Conservation (phyloP, 2,329 filamentous ascomycete species). For the Penicillium crustosum region DNA sequence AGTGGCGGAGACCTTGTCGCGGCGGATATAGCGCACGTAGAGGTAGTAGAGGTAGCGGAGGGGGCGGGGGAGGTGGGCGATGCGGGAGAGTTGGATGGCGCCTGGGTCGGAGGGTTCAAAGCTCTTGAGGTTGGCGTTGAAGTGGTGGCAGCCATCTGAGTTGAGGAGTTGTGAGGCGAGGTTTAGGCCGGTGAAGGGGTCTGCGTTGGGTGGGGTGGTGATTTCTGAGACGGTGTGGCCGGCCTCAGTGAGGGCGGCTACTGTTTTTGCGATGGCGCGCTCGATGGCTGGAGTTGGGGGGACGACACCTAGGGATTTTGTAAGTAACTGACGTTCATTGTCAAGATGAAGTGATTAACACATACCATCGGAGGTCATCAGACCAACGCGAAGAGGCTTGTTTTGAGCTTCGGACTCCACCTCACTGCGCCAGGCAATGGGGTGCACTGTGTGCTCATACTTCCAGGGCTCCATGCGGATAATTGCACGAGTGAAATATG, state of each 20-base stretch:
- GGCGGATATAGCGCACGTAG: slow-evolving; percentile 79
- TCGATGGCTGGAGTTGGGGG: slow-evolving; percentile 81
- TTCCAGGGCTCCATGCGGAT: slow-evolving; percentile 83
- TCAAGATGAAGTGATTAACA: not conserved
- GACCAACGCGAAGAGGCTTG: slow-evolving; percentile 69
- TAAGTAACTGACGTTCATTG: not conserved
- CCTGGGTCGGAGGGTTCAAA: slow-evolving; percentile 80
- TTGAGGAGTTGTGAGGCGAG: slow-evolving; percentile 80
- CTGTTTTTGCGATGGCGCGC: slow-evolving; percentile 71
- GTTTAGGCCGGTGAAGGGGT: slow-evolving; percentile 72
- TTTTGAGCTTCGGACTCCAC: slow-evolving; percentile 59
- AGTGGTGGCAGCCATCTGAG: slow-evolving; percentile 78
- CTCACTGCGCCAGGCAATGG: slow-evolving; percentile 72
- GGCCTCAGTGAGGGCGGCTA: slow-evolving; percentile 64
- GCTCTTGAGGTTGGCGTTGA: slow-evolving; percentile 70
- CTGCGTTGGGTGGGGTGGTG: slow-evolving; percentile 67
- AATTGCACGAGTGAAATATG: slow-evolving; percentile 77
- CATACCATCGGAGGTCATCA: slow-evolving; percentile 70
- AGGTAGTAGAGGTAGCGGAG: slow-evolving; percentile 84
- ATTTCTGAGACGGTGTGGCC: slow-evolving; percentile 74
- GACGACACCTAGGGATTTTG: slow-evolving; percentile 63
- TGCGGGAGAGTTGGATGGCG: slow-evolving; percentile 69
- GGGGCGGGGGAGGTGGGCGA: slow-evolving; percentile 70
- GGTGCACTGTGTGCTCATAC: slow-evolving; percentile 83
- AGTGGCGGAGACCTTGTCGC: slow-evolving; percentile 75